Base-by-base conservation (phyloP, 1,284 basidiomycete species). In the Neotropicomus parvogracilis region DNA sequence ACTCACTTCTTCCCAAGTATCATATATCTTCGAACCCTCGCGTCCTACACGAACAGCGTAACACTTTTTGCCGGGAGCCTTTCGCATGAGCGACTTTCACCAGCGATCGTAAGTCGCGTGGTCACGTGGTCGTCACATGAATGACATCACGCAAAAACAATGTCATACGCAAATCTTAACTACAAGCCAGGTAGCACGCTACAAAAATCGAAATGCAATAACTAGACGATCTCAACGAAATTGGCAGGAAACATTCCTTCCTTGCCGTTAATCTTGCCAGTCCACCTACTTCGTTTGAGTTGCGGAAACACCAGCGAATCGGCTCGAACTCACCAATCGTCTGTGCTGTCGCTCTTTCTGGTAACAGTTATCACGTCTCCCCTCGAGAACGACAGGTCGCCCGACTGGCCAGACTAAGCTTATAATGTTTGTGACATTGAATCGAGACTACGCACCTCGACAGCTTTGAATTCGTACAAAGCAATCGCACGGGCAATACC, bases 311-410 rank as follows among this genome's bases (percentile, higher is more conserved):
- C 32, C 9, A 17, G 42, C 46, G 21, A 40, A 48, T 37, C 19
- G 17, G 31, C 14, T 20, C 43, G 5, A 14, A 63, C 73, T 50
- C 58, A 86, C 91, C 91, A 94, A 54, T 91, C 86, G 61, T 91
- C 83, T 16, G 74, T 81, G 35, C 79, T 88, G 33, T 84, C 78
- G 52, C 83, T 91, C 70, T 81, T 88, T 63, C 86, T 76, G 16
- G 82, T 79, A 14, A 95, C 76, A 10, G 72, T 76, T 47, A 97
- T 85, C 14, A 94, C 77, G 54, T 95, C 85, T 1, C 91, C 91
- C 65, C 87, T 91, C n/a, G 71, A 75, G 64, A 97, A 89, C 1
- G 86, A 85, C 35, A 97, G 65, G 68, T 97, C 93, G 2, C 88
- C 91, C 11, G 72, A 58, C 85, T 91, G 53, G 49, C 17, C 19